Evolutionary conservation across 768 basidiomycete genomes (phyloP).

Genomic region (Calocera cornea): DNA sequence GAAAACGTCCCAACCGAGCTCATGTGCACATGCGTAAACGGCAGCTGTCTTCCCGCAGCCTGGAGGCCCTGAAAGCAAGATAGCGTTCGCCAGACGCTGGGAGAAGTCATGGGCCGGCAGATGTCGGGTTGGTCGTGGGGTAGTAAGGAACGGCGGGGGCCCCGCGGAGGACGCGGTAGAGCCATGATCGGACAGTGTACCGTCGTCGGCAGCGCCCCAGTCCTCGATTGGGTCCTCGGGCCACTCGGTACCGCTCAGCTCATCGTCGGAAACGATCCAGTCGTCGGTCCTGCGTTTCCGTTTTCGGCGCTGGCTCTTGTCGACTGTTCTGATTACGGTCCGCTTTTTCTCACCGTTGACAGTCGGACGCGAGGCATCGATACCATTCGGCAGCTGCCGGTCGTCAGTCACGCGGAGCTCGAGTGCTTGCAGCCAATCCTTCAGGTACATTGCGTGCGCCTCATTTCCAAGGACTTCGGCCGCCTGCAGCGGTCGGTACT

Average conservation of each 20-base stretch:
- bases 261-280: constrained; percentile 22
- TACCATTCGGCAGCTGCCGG: neutral
- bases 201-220: constrained; percentile 36
- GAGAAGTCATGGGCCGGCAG: constrained; percentile 6
- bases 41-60: constrained; percentile 86
- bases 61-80: constrained; percentile 67
- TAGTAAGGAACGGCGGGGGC: constrained; percentile 2
- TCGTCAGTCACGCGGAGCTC: constrained; percentile 37
- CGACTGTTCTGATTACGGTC: constrained; percentile 10
- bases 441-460: constrained; percentile 49
- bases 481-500: constrained; percentile 61
- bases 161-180: constrained; percentile 5
- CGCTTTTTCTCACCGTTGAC: constrained; percentile 8
- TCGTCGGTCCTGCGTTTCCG: constrained; percentile 8
- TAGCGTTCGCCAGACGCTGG: constrained; percentile 59
- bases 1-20: constrained; percentile 91
- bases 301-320: constrained; percentile 8
- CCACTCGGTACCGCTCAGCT: constrained; percentile 15
- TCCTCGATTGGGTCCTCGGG: constrained; percentile 26
- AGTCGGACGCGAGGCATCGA: constrained; percentile 1
- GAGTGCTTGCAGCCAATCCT: constrained; percentile 66
- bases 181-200: neutral
- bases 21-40: constrained; percentile 85
- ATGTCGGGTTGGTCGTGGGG: constrained; percentile 1
- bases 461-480: constrained; percentile 71